These are phyloP conservation scores for Vitis rotundifolia DNA, from an alignment of 164 flowering plant species.

Conservation along the genomic window DNA sequence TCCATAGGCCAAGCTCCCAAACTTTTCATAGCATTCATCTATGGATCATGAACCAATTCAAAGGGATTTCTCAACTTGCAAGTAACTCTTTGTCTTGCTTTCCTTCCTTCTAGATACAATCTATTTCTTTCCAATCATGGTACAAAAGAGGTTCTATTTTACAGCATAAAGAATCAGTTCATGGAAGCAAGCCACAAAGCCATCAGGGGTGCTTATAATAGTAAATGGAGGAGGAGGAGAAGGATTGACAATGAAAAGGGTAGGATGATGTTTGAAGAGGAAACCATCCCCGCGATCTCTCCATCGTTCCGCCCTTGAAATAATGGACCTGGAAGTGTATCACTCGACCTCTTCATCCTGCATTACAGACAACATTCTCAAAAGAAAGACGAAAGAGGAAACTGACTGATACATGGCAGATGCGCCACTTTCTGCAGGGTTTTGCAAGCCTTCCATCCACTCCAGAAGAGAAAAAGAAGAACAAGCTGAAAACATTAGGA, in stretches of 20 bases:
- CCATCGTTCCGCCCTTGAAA: constrained; percentile 13
- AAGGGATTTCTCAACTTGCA: no score
- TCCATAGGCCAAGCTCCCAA: no score
- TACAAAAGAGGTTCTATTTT: no score
- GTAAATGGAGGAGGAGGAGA: constrained; percentile 2
- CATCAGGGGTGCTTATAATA: background rate
- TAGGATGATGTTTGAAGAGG: constrained; percentile 20
- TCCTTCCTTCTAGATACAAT: no score
- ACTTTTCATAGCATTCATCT: no score
- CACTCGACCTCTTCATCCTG: constrained; percentile 23
- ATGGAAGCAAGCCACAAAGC: background rate
- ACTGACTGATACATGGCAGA: background rate
- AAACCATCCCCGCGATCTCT: constrained; percentile 17
- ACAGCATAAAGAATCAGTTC: background rate
- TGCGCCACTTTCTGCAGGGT: background rate
- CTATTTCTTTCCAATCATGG: no score
- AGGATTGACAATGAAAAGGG: constrained; percentile 16
- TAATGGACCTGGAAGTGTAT: constrained; percentile 6
- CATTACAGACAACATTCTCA: background rate
- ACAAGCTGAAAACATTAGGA: background rate
- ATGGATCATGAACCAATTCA: no score
- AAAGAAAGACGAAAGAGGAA: background rate
- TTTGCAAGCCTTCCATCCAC: no score
- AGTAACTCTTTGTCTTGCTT: no score
- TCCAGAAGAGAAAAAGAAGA: background rate